Conservation (phyloP, 164 flowering plant species). For the Aristolochia californica region DNA sequence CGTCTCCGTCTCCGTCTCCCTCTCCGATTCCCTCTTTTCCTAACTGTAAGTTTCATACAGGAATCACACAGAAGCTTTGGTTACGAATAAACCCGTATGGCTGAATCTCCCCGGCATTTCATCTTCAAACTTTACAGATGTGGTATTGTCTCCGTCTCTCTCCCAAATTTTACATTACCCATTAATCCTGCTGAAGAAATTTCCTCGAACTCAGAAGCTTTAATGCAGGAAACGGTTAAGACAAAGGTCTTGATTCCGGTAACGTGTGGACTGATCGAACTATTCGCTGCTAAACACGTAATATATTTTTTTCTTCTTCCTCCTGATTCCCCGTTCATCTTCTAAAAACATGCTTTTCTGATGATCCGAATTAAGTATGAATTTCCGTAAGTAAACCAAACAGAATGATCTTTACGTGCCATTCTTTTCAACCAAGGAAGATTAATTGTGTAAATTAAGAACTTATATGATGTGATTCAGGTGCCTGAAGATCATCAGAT, state of each 20-base stretch:
- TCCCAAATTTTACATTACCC: background rate
- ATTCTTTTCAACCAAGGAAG: background rate
- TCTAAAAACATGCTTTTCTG: constrained; percentile 2
- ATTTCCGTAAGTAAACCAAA: background rate
- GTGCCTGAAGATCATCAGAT: constrained; percentile 49
- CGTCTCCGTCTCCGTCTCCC: background rate
- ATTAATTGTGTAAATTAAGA: background rate
- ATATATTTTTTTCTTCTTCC: background rate
- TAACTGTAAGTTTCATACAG: constrained; percentile 18
- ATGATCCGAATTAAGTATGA: constrained; percentile 6
- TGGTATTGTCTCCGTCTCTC: constrained; percentile 6
- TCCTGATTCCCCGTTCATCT: background rate
- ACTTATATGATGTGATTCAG: constrained; percentile 14
- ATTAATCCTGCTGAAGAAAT: too few species aligned
- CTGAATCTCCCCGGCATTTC: constrained; percentile 28
- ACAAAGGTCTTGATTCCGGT: constrained; percentile 59
- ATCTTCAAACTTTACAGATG: constrained; percentile 24
- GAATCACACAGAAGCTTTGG: constrained; percentile 39
- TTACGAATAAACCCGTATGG: constrained; percentile 67
- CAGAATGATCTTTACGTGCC: constrained; percentile 11
- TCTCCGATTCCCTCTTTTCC: background rate
- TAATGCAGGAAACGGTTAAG: constrained; percentile 35
- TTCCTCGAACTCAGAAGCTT: background rate
- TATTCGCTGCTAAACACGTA: constrained; percentile 56
- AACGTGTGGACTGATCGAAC: constrained; percentile 50